Base-by-base conservation (phyloP, 2,329 filamentous ascomycete genomes). In the Aschersonia sp. region DNA sequence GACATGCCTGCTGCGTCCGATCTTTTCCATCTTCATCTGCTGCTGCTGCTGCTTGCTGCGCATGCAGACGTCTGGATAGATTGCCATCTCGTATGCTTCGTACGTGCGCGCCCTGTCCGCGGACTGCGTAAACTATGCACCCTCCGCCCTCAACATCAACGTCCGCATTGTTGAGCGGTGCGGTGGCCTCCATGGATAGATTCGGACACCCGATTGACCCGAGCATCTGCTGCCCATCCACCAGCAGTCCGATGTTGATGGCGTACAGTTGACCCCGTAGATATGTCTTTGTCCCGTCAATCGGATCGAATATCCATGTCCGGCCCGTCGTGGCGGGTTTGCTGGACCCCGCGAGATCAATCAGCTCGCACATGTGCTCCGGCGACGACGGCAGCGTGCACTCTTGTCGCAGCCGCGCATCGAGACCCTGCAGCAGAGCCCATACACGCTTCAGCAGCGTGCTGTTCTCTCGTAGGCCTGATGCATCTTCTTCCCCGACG, bases 281-380 rank as follows among this genome's bases (percentile, higher is more conserved):
- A 47, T 75, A 79, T 1, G 73, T 76, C 60, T 73, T 71, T 2
- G 76, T 79, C 6, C 76, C 76, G 52, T 79, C 76, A 32, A 79
- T 78, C 0, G 76, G 76, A 54, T 79, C 76, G 54, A 79, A 78
- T 0, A 79, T 67, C 75, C 76, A 79, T 7, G 70, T 68, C 11
- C 74, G 58, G 6, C 68, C 69, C 2, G 57, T 47, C 4, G 55
- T 53, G 6, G 56, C 61, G 5, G 66, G 69, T 12, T 57, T 58
- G 30, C 66, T 66, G 22, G 62, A 53, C 32, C 71, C 68, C 50
- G 74, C 76, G 52, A 65, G 66, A 57, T 79, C 75, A 43, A 79
- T 71, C 51, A 75, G 60, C 46, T 70, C 65, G 56, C 73, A 76
- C 60, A 76, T 68, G 31, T 69, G 60, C 50, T 71, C 68, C 8